Evolutionary conservation across 1,139 yeast genomes (phyloP), one percentile per base, ranked within the genome.

Genomic region (Ashbya aceris): DNA sequence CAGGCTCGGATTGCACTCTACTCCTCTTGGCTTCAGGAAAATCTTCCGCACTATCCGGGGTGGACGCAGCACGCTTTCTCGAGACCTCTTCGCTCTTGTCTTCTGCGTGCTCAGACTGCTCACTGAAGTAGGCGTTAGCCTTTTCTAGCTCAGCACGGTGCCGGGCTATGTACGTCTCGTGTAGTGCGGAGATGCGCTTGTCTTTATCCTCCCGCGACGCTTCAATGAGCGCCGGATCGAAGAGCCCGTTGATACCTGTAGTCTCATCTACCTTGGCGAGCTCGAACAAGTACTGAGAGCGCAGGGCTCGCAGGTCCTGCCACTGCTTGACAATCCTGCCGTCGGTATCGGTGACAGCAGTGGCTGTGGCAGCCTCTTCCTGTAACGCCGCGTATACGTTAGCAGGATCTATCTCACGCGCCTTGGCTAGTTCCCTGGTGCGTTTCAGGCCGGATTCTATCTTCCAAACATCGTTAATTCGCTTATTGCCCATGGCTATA

Each of bases 391-490:
- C 45, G 35, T 47, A 55, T 6, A 53, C 10, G 7, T 39, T 50
- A 28, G 47, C 34, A 3, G 59, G 51, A 37, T 45, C 45, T 7
- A 28, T 35, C 14, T 36, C 30, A 9, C 27, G 27, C 11, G 27
- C 13, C 27, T 40, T 30, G 2, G 42, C 35, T 27, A 39, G 39
- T 4, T 33, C 41, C 17, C 43, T 37, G n/a, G 55, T 48, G 8
- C 43, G 36, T 17, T 53, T 54, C 8, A 60, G 40, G 3, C 62
- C 63, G 20, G 55, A 53, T 7, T 45, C 43, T 3, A 52, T 51
- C 36, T 59, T 60, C 64, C 64, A 60, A 8, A 55, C 52, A 40
- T 50, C 55, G 38, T 45, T 59, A 3, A 60, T 48, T 31, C 52
- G 50, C 41, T 58, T 60, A 40, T 57, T 58, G 23, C 64, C 64